These are phyloP conservation scores for Hortaea sp. DNA, from an alignment of 2,329 filamentous ascomycete species.

Conservation along the genomic window DNA sequence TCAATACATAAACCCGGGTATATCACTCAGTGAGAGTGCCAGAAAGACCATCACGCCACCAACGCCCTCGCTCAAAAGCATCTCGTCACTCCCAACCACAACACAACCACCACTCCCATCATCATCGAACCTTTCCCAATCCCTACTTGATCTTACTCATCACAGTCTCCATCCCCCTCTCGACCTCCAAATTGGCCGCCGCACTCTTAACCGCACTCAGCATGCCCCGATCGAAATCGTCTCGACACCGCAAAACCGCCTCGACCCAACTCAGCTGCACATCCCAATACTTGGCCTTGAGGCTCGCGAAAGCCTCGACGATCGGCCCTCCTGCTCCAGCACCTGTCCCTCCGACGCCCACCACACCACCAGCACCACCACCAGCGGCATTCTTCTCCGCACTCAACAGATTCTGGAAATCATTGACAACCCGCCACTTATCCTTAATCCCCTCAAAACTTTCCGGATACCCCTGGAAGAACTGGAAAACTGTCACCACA, in stretches of 20 bases:
- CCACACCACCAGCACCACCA: no score
- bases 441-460: slow-evolving; percentile 70
- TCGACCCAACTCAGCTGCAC: slow-evolving; percentile 93
- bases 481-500: slow-evolving; percentile 78
- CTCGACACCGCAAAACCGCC: slow-evolving; percentile 70
- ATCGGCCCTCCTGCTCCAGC: slow-evolving; percentile 46
- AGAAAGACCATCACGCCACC: no score
- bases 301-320: slow-evolving; percentile 66
- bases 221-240: slow-evolving; percentile 91
- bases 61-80: background rate
- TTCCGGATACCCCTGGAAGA: slow-evolving; percentile 59
- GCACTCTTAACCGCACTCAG: slow-evolving; percentile 76
- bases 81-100: background rate
- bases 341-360: no score
- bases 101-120: background rate
- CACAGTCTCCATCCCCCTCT: slow-evolving; percentile 77
- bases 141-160: slow-evolving; percentile 65
- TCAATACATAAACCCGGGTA: no score
- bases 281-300: slow-evolving; percentile 88
- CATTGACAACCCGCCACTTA: slow-evolving; percentile 85
- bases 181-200: slow-evolving; percentile 75
- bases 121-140: background rate
- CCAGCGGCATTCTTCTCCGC: slow-evolving; percentile 46
- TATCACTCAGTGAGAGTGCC: no score
- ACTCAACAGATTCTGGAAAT: slow-evolving; percentile 67